Evolutionary conservation across 2,329 filamentous ascomycete genomes (phyloP).

Genomic region (Zymoseptoria crescenta): DNA sequence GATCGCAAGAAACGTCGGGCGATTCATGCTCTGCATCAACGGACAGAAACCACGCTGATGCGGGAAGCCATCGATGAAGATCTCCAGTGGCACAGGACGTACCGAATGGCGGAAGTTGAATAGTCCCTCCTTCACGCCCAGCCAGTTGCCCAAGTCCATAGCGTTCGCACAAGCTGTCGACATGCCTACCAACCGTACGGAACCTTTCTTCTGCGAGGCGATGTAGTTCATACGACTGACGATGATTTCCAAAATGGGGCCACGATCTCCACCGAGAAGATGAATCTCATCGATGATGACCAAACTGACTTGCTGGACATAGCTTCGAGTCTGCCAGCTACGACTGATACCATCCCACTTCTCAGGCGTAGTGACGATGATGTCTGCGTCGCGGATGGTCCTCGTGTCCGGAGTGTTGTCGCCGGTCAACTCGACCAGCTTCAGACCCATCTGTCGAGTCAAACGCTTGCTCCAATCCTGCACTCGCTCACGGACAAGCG

Average conservation of each 20-base stretch:
- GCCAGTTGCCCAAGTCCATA: conserved; percentile 87
- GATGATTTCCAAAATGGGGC: conserved; percentile 96
- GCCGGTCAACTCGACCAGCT: conserved; percentile 89
- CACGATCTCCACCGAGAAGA: conserved; percentile 88
- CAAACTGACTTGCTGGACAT: conserved; percentile 86
- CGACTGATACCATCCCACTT: conserved; percentile 99
- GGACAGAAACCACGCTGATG: conserved; percentile 93
- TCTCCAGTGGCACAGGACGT: conserved; percentile 86
- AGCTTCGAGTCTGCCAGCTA: conserved; percentile 96
- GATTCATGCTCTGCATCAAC: conserved; percentile 98
- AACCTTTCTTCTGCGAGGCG: conserved; percentile 80
- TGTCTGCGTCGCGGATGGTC: conserved; percentile 90
- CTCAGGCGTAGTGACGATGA: conserved; percentile 98
- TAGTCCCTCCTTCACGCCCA: conserved; percentile 86
- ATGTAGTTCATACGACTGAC: conserved; percentile 96
- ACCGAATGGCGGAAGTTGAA: conserved; percentile 99
- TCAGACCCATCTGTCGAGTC: conserved; percentile 73
- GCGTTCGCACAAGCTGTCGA: conserved; percentile 97
- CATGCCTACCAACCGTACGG: conserved; percentile 93
- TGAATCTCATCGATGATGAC: conserved; percentile 99
- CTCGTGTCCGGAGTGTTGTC: conserved; percentile 97
- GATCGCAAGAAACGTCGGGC: conserved; percentile 91
- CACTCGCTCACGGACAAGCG: conserved; percentile 89
- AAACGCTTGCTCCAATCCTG: conserved; percentile 87
- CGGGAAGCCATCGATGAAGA: conserved; percentile 96